These are phyloP conservation scores for Wickerhamiella bombiphila DNA, from an alignment of 805 yeast species.

Conservation along the genomic window DNA sequence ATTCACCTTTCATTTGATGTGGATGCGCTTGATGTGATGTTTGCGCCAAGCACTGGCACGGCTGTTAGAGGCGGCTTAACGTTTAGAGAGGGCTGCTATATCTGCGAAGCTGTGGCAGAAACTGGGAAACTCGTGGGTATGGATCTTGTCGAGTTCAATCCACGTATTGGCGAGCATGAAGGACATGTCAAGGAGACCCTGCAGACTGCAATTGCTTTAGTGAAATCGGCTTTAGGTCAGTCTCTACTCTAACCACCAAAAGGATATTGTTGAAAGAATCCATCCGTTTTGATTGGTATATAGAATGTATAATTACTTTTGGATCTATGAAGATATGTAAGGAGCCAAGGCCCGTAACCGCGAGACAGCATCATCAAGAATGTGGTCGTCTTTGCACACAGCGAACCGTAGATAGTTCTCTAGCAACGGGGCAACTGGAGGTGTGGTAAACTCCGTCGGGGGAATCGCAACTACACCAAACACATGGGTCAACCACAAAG, in stretches of 20 bases:
- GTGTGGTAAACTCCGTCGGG: constrained; percentile 82
- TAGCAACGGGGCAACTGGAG: constrained; percentile 56
- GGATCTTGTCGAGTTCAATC: constrained; percentile 91
- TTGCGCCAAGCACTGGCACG: constrained; percentile 94
- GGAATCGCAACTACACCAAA: constrained; percentile 94
- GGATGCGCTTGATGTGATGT: constrained; percentile 90
- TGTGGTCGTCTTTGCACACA: constrained; percentile 80
- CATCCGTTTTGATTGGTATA: neutral
- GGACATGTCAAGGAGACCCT: constrained; percentile 70
- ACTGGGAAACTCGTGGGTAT: constrained; percentile 77
- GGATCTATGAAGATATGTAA: too few relatives aligned
- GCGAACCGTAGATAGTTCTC: constrained; percentile 86
- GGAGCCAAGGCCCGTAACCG: constrained; percentile 57
- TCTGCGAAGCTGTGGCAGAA: constrained; percentile 84
- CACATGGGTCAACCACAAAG: constrained; percentile 86
- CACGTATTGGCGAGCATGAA: constrained; percentile 67
- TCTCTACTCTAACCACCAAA: constrained; percentile 44
- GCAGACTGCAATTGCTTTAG: constrained; percentile 77
- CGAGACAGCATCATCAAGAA: constrained; percentile 67
- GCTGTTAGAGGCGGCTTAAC: constrained; percentile 95
- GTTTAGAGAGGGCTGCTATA: constrained; percentile 81
- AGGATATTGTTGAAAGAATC: neutral
- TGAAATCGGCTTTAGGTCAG: constrained; percentile 90
- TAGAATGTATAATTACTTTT: too few relatives aligned
- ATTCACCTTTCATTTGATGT: constrained; percentile 88